Evolutionary conservation across 1,284 basidiomycete genomes (phyloP).

Genomic region (Malassezia nana): DNA sequence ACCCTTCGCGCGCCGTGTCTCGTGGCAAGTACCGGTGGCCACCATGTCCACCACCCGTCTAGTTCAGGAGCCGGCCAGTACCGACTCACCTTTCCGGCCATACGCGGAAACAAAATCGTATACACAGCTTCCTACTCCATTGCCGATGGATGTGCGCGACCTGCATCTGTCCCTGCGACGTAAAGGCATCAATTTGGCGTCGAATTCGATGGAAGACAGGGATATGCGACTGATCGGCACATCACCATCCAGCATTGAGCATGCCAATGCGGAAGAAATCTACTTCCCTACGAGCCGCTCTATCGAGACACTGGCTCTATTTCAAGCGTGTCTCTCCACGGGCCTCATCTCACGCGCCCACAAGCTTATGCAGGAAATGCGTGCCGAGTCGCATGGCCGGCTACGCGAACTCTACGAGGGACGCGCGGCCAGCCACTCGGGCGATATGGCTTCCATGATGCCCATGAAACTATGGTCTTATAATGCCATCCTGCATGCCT

Average conservation of each 20-base stretch:
- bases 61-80: background rate
- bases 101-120: background rate
- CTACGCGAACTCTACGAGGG: constrained; percentile 24
- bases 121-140: constrained; percentile 13
- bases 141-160: constrained; percentile 15
- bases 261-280: constrained; percentile 26
- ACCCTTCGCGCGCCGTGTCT: background rate
- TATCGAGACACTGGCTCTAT: constrained; percentile 33
- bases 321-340: constrained; percentile 39
- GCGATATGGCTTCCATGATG: constrained; percentile 1
- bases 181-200: background rate
- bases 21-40: background rate
- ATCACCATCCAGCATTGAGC: constrained; percentile 17
- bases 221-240: background rate
- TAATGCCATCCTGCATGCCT: constrained; percentile 41
- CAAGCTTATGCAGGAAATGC: constrained; percentile 36
- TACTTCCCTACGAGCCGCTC: constrained; percentile 31
- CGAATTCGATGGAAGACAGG: background rate
- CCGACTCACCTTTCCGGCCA: background rate
- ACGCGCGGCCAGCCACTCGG: constrained; percentile 15
- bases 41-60: background rate
- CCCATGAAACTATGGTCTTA: constrained; percentile 33
- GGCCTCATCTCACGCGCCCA: constrained; percentile 37
- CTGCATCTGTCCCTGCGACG: constrained; percentile 4
- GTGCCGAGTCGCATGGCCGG: constrained; percentile 22